A percentile compares a stretch with the other conserved stretches of the same genome.
Evolutionary conservation across 495 filamentous ascomycete genomes (phyloP).

Genomic region (Beverwykella pulmonaria): DNA sequence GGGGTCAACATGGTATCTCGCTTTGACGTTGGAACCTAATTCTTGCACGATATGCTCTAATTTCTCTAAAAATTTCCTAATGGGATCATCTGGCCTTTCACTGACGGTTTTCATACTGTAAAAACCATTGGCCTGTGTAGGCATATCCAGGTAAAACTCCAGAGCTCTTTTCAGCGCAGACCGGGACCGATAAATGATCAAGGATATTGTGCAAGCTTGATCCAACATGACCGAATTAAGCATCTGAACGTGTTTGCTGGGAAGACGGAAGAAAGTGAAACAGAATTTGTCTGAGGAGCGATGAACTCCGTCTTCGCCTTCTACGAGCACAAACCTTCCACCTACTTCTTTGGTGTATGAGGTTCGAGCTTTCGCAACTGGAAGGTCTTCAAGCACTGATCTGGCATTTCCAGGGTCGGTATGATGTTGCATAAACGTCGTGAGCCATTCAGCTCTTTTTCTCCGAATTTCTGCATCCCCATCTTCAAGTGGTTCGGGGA

Average conservation of each 20-base stretch:
- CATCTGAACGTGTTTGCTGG: neutral
- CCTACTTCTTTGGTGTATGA: neutral
- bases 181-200: neutral
- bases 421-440: slow-evolving; percentile 14
- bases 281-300: neutral
- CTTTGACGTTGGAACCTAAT: too few relatives aligned
- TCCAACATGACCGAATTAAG: neutral
- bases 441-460: neutral
- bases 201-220: neutral
- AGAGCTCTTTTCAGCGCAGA: neutral
- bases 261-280: neutral
- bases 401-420: slow-evolving; percentile 26
- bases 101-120: neutral
- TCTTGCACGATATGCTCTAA: neutral
- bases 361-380: neutral
- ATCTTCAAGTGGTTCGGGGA: slow-evolving; percentile 35
- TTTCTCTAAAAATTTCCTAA: neutral
- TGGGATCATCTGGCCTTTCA: neutral
- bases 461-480: slow-evolving; percentile 1
- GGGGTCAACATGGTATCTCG: too few relatives aligned
- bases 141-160: neutral
- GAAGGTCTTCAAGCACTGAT: neutral
- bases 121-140: neutral
- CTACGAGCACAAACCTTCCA: neutral
- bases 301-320: neutral